A percentile compares a stretch with the other conserved stretches of the same genome.
Conservation (phyloP, 2,329 filamentous ascomycete genomes). For the Sporothrix protearum region DNA sequence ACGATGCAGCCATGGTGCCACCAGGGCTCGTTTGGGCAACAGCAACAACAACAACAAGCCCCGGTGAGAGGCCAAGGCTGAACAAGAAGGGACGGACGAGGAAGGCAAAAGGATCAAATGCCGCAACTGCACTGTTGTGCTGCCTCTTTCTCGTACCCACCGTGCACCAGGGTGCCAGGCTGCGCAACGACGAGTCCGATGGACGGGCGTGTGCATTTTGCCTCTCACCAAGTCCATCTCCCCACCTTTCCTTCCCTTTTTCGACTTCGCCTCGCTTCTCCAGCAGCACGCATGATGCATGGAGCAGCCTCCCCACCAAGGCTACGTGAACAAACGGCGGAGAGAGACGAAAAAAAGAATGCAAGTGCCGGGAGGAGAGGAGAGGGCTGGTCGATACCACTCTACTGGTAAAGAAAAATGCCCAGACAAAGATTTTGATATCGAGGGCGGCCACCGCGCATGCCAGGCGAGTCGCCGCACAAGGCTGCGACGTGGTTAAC, state of each 20-base stretch:
- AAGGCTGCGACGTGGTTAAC: neutral
- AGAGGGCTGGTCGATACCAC: neutral
- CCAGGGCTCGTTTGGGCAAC: neutral
- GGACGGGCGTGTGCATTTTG: conserved; percentile 12
- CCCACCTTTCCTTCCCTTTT: neutral
- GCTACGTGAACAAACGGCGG: too few relatives aligned
- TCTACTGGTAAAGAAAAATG: neutral
- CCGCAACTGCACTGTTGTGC: neutral
- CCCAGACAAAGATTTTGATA: neutral
- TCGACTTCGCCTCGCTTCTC: conserved; percentile 8
- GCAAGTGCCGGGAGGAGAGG: neutral
- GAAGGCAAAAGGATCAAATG: neutral
- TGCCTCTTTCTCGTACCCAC: conserved; percentile 1
- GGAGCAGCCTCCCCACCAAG: neutral
- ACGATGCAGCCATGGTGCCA: neutral
- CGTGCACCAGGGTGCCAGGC: neutral
- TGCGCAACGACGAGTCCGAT: neutral
- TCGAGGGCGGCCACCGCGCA: neutral
- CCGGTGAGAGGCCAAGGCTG: neutral
- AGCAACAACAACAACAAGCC: too few relatives aligned
- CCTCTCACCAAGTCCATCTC: neutral
- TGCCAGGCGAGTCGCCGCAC: neutral
- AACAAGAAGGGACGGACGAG: too few relatives aligned
- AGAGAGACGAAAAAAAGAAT: neutral
- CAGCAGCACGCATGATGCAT: neutral